Evolutionary conservation across 2,329 filamentous ascomycete species (phyloP), one percentile per base, ranked within the genome.

Genomic region (Aspergillus sp.): DNA sequence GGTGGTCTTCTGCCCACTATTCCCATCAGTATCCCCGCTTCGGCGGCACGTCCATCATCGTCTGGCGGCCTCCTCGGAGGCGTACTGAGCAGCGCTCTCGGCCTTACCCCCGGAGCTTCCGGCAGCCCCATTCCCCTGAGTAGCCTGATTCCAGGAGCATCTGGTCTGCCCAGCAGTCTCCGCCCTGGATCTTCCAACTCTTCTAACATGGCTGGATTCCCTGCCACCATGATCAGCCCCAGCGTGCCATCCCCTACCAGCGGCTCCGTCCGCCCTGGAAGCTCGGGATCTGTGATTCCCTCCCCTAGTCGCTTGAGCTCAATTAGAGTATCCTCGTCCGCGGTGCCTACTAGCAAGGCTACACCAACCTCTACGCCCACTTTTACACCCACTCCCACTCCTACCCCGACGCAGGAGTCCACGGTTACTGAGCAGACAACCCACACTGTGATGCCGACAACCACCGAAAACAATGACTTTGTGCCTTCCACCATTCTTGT

Each of bases 391-490:
- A 46, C 49, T 27, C 52, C 53, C 4, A 47, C 49, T 27, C 29
- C 46, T n/a, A 45, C 53, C 6, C 49, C 51, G 5, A 44, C 44
- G 39, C 30, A 27, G 39, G 30, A 13, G 19, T n/a, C 29, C 13
- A 19, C 19, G 19, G 19, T 19, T 4, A 37, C 44, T 10, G 43
- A 48, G 19, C 26, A 41, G 27, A 44, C 58, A 13, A 57, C 59
- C 5, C 56, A 65, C 5, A 58, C 60, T 7, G 57, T 64, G 4
- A 55, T 58, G 26, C 58, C 65, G 26, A 55, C 58, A 9, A 71
- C 71, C n/a, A 67, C 76, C 33, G 40, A 76, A 69, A 27, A 40
- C 35, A 53, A 44, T 27, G 44, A 57, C 42, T 58, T 45, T 40
- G 56, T 58, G 28, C 60, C 50, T 7, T 54, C 57, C 4, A 54